These are phyloP conservation scores for Porphyrellus cyaneotinctus DNA, from an alignment of 768 basidiomycete genomes.

Conservation along the genomic window DNA sequence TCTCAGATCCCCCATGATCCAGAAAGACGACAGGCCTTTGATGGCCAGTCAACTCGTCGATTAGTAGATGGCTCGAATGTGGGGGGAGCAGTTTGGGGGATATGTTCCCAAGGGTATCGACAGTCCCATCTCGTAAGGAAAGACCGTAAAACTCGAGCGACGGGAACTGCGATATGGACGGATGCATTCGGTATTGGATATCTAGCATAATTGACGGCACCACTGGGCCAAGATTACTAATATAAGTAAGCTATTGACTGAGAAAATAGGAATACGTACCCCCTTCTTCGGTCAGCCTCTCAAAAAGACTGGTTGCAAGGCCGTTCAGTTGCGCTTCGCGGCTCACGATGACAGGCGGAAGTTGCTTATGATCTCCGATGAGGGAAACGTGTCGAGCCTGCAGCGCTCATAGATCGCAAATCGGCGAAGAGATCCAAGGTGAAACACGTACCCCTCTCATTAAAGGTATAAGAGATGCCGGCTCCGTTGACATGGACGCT, in stretches of 20 bases:
- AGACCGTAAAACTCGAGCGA: slow-evolving; percentile 77
- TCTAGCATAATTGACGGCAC: slow-evolving; percentile 92
- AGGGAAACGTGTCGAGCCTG: slow-evolving; percentile 81
- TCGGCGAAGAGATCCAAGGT: slow-evolving; percentile 2
- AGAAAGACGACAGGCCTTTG: slow-evolving; percentile 73
- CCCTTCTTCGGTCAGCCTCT: slow-evolving; percentile 79
- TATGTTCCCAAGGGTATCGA: slow-evolving; percentile 46
- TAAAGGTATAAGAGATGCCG: slow-evolving; percentile 83
- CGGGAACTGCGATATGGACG: slow-evolving; percentile 83
- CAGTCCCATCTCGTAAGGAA: slow-evolving; percentile 70
- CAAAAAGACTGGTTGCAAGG: slow-evolving; percentile 80
- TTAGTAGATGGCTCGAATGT: slow-evolving; percentile 46
- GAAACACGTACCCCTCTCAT: slow-evolving; percentile 81
- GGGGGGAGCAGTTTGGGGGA: slow-evolving; percentile 57
- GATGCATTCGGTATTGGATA: slow-evolving; percentile 96
- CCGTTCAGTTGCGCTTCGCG: slow-evolving; percentile 69
- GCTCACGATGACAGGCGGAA: slow-evolving; percentile 84
- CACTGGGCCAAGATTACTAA: slow-evolving; percentile 36
- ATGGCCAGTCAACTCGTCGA: slow-evolving; percentile 35
- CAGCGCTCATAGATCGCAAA: slow-evolving; percentile 13
- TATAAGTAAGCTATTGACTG: slow-evolving; percentile 2
- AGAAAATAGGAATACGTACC: slow-evolving; percentile 43
- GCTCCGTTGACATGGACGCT: slow-evolving; percentile 95
- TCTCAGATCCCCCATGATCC: slow-evolving; percentile 72
- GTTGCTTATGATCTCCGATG: slow-evolving; percentile 96